Evolutionary conservation across 2,329 filamentous ascomycete species (phyloP).

Genomic region (Alternaria triticina): DNA sequence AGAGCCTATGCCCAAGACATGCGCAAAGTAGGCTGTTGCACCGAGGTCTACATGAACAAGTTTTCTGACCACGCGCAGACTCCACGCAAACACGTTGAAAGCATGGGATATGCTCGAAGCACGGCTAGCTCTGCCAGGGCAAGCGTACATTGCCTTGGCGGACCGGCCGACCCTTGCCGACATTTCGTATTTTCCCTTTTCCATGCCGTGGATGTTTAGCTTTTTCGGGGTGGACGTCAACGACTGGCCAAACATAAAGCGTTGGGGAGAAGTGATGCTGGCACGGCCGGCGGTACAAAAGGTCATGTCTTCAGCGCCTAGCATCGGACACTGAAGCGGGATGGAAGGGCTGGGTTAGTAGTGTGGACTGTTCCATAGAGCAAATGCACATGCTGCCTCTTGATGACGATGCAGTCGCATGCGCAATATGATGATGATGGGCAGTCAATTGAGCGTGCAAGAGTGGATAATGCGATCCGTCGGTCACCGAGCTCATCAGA

Average conservation of each 20-base stretch:
- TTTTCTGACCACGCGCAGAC: neutral
- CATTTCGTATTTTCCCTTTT: constrained; percentile 47
- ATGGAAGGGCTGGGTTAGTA: too few species aligned
- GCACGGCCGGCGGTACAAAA: neutral
- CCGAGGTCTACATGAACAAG: too few species aligned
- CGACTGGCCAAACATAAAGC: constrained; percentile 39
- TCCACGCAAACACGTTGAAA: constrained; percentile 15
- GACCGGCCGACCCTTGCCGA: constrained; percentile 49
- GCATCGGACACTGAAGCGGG: too few species aligned
- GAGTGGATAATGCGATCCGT: too few species aligned
- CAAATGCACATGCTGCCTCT: too few species aligned
- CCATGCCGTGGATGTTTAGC: constrained; percentile 49
- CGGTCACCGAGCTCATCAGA: too few species aligned
- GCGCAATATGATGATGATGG: too few species aligned
- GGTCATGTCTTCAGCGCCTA: neutral
- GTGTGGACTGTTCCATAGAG: too few species aligned
- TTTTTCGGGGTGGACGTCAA: constrained; percentile 43
- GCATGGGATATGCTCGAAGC: constrained; percentile 24
- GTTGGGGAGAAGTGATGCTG: constrained; percentile 20
- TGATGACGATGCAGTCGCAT: too few species aligned
- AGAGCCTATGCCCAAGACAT: too few species aligned
- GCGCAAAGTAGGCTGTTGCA: too few species aligned
- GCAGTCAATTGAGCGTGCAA: too few species aligned
- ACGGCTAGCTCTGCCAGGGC: constrained; percentile 18
- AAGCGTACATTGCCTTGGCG: constrained; percentile 44